These are phyloP conservation scores for Trichoderma brevicompactum DNA, from an alignment of 2,329 filamentous ascomycete species.

Conservation along the genomic window DNA sequence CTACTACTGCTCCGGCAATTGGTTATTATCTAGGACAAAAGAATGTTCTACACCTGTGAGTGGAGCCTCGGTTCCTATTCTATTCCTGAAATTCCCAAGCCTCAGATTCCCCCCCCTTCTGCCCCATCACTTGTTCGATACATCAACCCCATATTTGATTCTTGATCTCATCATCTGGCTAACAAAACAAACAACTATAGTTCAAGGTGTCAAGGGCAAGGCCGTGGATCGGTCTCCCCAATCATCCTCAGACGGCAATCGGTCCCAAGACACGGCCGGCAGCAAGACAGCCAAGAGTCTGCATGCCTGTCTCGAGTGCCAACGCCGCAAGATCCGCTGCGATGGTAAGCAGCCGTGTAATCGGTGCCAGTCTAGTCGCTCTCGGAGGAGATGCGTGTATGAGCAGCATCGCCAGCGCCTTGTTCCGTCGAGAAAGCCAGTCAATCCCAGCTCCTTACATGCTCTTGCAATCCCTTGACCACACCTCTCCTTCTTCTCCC, in stretches of 20 bases:
- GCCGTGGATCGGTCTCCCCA: conserved; percentile 17
- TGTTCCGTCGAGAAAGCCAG: conserved; percentile 77
- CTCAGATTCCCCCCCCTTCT: too few relatives aligned
- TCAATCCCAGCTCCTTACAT: conserved; percentile 29
- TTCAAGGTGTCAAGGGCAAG: conserved; percentile 20
- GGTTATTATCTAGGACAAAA: neutral
- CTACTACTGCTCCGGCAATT: neutral
- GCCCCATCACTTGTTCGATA: neutral
- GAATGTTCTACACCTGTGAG: conserved; percentile 24
- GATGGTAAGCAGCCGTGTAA: conserved; percentile 82
- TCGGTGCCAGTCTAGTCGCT: conserved; percentile 80
- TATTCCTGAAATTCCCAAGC: too few relatives aligned
- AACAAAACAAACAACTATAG: neutral
- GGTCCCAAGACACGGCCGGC: conserved; percentile 42
- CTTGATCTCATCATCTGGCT: neutral
- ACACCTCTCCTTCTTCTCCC: too few relatives aligned
- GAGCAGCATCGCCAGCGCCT: conserved; percentile 78
- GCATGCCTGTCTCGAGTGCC: conserved; percentile 75
- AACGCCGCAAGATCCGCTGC: conserved; percentile 81
- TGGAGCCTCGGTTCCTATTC: neutral
- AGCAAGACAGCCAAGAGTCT: conserved; percentile 59
- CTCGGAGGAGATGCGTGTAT: conserved; percentile 78
- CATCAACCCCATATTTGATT: neutral
- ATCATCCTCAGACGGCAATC: conserved; percentile 39
- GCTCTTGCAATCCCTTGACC: conserved; percentile 1